Conservation (phyloP, 768 basidiomycete genomes). For the Podaxis sp. region DNA sequence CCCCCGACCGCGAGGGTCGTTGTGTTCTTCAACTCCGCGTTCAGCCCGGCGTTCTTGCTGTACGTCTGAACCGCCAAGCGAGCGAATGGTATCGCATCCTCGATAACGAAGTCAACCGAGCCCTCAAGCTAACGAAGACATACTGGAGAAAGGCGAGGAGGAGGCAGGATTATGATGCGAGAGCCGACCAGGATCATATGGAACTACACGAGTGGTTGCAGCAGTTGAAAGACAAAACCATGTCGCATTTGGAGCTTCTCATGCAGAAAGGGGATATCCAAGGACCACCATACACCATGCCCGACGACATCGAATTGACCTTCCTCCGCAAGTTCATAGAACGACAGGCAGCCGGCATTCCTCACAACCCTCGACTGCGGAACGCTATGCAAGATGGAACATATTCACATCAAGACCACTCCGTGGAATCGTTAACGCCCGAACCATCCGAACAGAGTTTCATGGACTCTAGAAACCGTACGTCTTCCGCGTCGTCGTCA, state of each 20-base stretch:
- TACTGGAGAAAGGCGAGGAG: constrained; percentile 83
- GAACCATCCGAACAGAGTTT: constrained; percentile 48
- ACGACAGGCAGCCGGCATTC: constrained; percentile 69
- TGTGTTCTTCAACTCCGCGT: constrained; percentile 78
- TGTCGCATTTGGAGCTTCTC: constrained; percentile 82
- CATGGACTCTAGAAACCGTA: constrained; percentile 40
- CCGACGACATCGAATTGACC: constrained; percentile 72
- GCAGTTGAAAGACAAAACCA: constrained; percentile 85
- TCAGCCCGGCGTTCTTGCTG: constrained; percentile 79
- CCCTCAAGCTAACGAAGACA: constrained; percentile 81
- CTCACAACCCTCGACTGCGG: constrained; percentile 80
- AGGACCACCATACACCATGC: constrained; percentile 80
- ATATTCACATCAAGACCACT: constrained; percentile 43
- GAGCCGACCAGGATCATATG: constrained; percentile 88
- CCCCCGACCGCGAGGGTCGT: constrained; percentile 74
- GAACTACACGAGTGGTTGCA: constrained; percentile 87
- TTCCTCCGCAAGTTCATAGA: constrained; percentile 85
- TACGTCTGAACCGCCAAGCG: constrained; percentile 69
- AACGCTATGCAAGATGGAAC: constrained; percentile 36
- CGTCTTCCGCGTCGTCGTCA: constrained; percentile 11
- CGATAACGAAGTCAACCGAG: constrained; percentile 76
- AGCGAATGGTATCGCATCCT: constrained; percentile 84
- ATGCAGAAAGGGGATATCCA: constrained; percentile 89
- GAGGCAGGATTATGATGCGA: constrained; percentile 82
- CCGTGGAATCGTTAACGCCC: constrained; percentile 46